Evolutionary conservation across 1,284 basidiomycete genomes (phyloP).

Genomic region (Pyrrhoderma noxium): DNA sequence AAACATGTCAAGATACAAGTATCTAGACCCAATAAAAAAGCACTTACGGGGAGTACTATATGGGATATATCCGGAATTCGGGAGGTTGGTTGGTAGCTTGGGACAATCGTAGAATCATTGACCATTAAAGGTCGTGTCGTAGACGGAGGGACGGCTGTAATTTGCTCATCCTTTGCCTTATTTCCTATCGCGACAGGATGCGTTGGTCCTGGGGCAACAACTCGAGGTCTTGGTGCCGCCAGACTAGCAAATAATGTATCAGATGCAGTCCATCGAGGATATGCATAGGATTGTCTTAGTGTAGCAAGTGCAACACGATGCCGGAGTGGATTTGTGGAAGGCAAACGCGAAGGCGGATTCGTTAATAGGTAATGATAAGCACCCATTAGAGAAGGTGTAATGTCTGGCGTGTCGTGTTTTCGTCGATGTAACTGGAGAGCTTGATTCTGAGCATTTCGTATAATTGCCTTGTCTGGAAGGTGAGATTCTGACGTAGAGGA

Average conservation of each 20-base stretch:
- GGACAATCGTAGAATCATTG: constrained; percentile 43
- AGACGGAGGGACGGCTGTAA: constrained; percentile 42
- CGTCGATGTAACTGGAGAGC: constrained; percentile 17
- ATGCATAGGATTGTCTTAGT: constrained; percentile 44
- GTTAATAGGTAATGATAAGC: constrained; percentile 71
- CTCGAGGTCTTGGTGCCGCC: constrained; percentile 49
- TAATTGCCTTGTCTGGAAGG: constrained; percentile 37
- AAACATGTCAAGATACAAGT: constrained; percentile 3
- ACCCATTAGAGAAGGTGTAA: constrained; percentile 49
- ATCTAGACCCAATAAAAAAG: not conserved
- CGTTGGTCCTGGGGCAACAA: constrained; percentile 47
- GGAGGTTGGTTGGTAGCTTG: constrained; percentile 46
- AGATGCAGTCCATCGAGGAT: constrained; percentile 59
- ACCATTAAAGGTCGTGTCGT: constrained; percentile 46
- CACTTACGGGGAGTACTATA: constrained; percentile 53
- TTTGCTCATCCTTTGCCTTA: constrained; percentile 29
- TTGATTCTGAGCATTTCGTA: not conserved
- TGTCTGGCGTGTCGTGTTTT: constrained; percentile 30
- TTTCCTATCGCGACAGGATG: constrained; percentile 34
- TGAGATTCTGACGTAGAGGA: constrained; percentile 57
- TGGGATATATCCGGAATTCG: constrained; percentile 56
- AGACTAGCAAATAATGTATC: constrained; percentile 54
- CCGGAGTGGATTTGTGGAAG: constrained; percentile 46
- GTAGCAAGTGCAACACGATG: constrained; percentile 66
- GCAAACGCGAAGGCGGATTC: constrained; percentile 36